phyloP scores from a whole-genome alignment of 2,329 filamentous ascomycete genomes.

The Fusarium succisae region DNA sequence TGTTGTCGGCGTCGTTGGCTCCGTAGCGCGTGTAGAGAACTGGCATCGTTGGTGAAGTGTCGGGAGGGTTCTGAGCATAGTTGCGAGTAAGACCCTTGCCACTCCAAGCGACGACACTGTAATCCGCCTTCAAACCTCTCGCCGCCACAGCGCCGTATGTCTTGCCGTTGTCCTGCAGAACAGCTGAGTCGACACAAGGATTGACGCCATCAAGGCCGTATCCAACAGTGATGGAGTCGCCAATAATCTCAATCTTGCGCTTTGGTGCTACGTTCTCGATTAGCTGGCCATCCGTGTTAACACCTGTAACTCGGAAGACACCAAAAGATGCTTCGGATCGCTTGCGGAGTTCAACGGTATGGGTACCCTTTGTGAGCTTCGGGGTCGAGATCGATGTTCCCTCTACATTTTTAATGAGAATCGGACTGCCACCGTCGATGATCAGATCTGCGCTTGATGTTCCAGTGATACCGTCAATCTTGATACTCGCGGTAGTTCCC shows the following conservation, averaged over 20 bases:
- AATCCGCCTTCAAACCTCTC: conserved; percentile 52
- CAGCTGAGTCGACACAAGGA: conserved; percentile 52
- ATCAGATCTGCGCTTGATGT: conserved; percentile 27
- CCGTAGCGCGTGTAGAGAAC: conserved; percentile 54
- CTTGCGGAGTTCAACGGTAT: conserved; percentile 30
- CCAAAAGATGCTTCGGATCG: conserved; percentile 24
- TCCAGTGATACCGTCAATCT: conserved; percentile 15
- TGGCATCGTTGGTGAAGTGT: conserved; percentile 50
- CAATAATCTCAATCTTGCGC: conserved; percentile 55
- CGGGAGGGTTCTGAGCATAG: conserved; percentile 44
- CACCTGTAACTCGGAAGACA: background rate
- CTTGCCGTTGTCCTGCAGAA: conserved; percentile 51
- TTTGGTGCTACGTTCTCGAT: conserved; percentile 38
- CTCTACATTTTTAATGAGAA: conserved; percentile 12
- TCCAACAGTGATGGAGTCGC: conserved; percentile 56
- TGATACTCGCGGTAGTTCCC: conserved; percentile 51
- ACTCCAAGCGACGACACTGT: conserved; percentile 55
- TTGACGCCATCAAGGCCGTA: conserved; percentile 54
- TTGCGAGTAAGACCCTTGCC: conserved; percentile 55
- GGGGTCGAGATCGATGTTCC: conserved; percentile 14
- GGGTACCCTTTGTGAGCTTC: conserved; percentile 6
- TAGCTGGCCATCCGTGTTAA: conserved; percentile 17
- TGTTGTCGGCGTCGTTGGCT: conserved; percentile 50
- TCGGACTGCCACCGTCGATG: conserved; percentile 18
- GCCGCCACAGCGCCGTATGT: conserved; percentile 56